Evolutionary conservation across 2,329 filamentous ascomycete genomes (phyloP), one percentile per base, ranked within the genome.

Genomic region (Davidsoniella neocaledoniae): DNA sequence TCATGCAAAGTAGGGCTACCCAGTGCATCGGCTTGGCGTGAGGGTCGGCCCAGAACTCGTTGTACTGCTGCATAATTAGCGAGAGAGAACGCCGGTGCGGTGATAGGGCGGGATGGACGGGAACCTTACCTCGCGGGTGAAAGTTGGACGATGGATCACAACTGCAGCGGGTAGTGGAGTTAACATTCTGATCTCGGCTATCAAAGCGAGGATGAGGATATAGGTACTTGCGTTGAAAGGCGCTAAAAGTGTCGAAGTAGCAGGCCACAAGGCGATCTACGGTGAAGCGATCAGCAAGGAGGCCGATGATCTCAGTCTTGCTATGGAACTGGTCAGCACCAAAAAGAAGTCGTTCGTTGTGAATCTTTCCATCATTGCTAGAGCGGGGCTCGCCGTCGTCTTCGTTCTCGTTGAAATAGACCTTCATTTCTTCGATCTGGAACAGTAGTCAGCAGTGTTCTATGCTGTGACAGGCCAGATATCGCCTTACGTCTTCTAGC

Each of bases 361-460:
- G 54, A 21, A 59, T 59, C 19, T 62, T 57, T 14, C 60, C 58
- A 8, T 44, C 29, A 7, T 5, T n/a, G 12, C 41, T 36, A 23
- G 33, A 4, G 16, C 17, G 33, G 7, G 36, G 19, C 12, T 51
- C 40, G 14, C 8, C 14, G 0, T 63, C 63, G 1, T 54, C 54
- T 2, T 64, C 62, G 4, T 68, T 63, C 26, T 74, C 68, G 21
- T 74, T 70, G 57, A 78, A 77, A 55, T 74, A 77, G 50, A 63
- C 66, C 58, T 76, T 76, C 7, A 78, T 62, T 50, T 77, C 73
- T 57, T 77, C 72, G 44, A 78, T 76, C 72, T 77, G 33, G 10
- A 37, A 9, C 2, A 12, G 10, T 33, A 33, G 33, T 38, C n/a
- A 43, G 16, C 7, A 26, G 25, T 10, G 7, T 8, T 25, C n/a